Percentiles rank a stretch among this genome's conserved stretches.
Conservation (phyloP, 805 yeast genomes). For the Barnettozyma wickerhamii region DNA sequence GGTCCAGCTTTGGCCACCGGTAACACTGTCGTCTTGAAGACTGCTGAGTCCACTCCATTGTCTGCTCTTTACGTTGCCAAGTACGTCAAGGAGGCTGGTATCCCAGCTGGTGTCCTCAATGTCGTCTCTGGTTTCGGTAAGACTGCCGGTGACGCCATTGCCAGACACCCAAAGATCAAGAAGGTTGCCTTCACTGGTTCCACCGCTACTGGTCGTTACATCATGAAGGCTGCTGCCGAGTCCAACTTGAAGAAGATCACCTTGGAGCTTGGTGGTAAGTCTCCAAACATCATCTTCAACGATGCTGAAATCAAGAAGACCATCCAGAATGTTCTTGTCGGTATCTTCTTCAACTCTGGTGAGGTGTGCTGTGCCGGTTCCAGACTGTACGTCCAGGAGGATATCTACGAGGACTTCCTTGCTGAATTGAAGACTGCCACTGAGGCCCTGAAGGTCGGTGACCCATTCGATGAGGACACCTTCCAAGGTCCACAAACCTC, state of each 20-base stretch:
- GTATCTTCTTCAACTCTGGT: conserved; percentile 15
- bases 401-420: conserved; percentile 8
- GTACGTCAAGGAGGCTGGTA: conserved; percentile 13
- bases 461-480: conserved; percentile 13
- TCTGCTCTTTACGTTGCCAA: conserved; percentile 12
- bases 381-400: conserved; percentile 13
- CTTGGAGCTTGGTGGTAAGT: conserved; percentile 14
- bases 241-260: conserved; percentile 14
- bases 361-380: conserved; percentile 15
- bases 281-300: conserved; percentile 13
- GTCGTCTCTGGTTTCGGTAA: conserved; percentile 14
- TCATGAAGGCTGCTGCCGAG: conserved; percentile 15
- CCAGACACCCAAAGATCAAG: conserved; percentile 12
- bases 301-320: conserved; percentile 14
- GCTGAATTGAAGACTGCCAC: conserved; percentile 11
- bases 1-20: conserved; percentile 16
- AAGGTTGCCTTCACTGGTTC: conserved; percentile 15
- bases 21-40: conserved; percentile 11
- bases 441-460: conserved; percentile 12
- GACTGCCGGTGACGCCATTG: conserved; percentile 15
- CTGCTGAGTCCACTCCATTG: conserved; percentile 14
- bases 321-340: conserved; percentile 10
- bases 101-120: conserved; percentile 13
- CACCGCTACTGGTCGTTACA: conserved; percentile 13
- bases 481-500: conserved; percentile 16